Evolutionary conservation across 371 early-diverging fungal species (phyloP), one percentile per base, ranked within the genome.

Genomic region (Rhizopus sp.): DNA sequence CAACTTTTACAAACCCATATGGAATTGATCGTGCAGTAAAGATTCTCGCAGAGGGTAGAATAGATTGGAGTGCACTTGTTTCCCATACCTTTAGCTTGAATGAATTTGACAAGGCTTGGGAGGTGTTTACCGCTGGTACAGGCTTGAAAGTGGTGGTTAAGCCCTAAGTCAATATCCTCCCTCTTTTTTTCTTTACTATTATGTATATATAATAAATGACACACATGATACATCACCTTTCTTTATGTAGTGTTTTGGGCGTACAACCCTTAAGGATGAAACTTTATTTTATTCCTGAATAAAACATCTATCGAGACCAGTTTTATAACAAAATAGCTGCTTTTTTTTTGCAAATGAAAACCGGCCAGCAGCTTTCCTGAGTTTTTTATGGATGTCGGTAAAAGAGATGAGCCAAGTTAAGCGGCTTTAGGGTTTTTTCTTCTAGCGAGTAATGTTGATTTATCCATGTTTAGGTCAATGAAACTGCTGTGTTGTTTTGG

Each of bases 21-120:
- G 80, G 78, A 44, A 83, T 83, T 73, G 80, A 73, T 29, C 72
- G 82, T 50, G 84, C 84, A 15, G 74, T 83, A 44, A 78, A 75
- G 34, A 70, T 83, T 33, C 62, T 83, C 41, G 67, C 68, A 0
- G 77, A 73, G 46, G 57, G 52, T 23, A 76, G 75, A 60, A 54
- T 80, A 15, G 57, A 77, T 42, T 81, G 82, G 82, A 54, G 57
- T 7, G 57, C 58, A 5, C 66, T 83, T 23, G 69, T 83, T 34
- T 63, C 82, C 3, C 84, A 83, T 35, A 63, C 72, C 1, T 83
- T 77, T 52, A 46, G 70, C 6, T 62, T 83, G 40, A 66, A 68
- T 23, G 72, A 83, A 29, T 83, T 83, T 59, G 72, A 70, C 41
- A 44, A 72, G 30, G 84, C 82, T 8, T 83, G 84, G 84, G 63